Evolutionary conservation across 192 early-diverging fungal species (phyloP), one percentile per base, ranked within the genome.

Genomic region (Funneliformis mosseae): DNA sequence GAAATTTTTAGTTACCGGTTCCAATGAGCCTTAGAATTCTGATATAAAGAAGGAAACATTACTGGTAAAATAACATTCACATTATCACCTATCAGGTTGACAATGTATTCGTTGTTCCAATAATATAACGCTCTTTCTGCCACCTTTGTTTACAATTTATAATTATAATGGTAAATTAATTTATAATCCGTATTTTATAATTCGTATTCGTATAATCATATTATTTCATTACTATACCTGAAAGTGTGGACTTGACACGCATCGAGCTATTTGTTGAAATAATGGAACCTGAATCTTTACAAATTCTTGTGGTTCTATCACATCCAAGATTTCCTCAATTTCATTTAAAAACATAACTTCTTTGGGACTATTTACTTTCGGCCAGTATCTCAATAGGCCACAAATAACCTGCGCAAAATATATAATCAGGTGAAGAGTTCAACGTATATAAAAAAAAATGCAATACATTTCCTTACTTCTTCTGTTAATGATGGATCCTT

Each of bases 321-420:
- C 93, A 84, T 98, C 96, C 89, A 99, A 83, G 33, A 99, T 97
- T 80, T 97, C 97, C 82, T 99, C 98, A 60, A 99, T 88, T 85
- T 99, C 98, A 85, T 95, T 96, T 81, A 99, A 89, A 87, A 97
- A 99, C 97, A 99, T 98, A 77, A 99, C 96, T 88, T 99, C 97
- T 85, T 99, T 99, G 16, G 96, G 96, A 81, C 94, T 96, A 89
- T 99, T 99, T 62, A 99, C 96, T 85, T 98, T 99, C 71, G 98
- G 98, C 98, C 98, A 99, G 85, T 90, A 99, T 39, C 96, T 91
- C 80, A 99, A 86, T 68, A 99, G 85, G 8, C 94, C 93, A 81
- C 89, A 90, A 42, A 99, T 88, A 50, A 98, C 95, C 89, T 95
- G 71, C 48, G 14, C 50, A 18, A 55, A 21, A 21, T 21, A 21